Percentiles rank a stretch among this genome's conserved stretches.
These are phyloP conservation scores for Cyclotella atomus DNA, from an alignment of 108 stramenopile genomes.

Conservation along the genomic window DNA sequence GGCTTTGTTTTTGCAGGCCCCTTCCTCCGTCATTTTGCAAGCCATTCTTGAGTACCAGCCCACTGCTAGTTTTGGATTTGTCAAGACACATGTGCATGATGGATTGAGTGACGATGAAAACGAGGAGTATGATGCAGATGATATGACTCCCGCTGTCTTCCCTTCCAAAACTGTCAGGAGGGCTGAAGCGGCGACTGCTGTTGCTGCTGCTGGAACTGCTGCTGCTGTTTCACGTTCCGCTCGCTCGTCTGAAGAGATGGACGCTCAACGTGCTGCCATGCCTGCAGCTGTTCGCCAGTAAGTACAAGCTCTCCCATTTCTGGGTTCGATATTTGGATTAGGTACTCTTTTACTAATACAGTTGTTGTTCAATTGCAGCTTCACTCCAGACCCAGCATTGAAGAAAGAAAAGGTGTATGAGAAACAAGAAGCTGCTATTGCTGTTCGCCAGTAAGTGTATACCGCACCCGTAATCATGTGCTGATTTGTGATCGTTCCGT, in stretches of 20 bases:
- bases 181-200: neutral
- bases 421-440: neutral
- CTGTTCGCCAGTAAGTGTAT: no score
- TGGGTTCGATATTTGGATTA: no score
- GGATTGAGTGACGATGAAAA: conserved; percentile 13
- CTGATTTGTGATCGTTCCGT: no score
- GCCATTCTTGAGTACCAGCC: neutral
- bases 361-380: no score
- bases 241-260: neutral
- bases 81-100: neutral
- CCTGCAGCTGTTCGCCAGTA: neutral
- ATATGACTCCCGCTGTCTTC: neutral
- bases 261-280: conserved; percentile 2
- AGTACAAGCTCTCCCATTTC: no score
- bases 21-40: neutral
- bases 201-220: conserved; percentile 3
- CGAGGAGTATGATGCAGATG: conserved; percentile 7
- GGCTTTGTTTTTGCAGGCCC: neutral
- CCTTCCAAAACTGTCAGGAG: neutral
- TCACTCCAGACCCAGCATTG: neutral
- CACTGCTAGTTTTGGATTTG: neutral
- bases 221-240: neutral
- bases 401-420: neutral
- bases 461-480: no score
- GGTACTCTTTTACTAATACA: no score